Conservation (phyloP, 2,329 filamentous ascomycete species). For the Fusarium liriodendri region DNA sequence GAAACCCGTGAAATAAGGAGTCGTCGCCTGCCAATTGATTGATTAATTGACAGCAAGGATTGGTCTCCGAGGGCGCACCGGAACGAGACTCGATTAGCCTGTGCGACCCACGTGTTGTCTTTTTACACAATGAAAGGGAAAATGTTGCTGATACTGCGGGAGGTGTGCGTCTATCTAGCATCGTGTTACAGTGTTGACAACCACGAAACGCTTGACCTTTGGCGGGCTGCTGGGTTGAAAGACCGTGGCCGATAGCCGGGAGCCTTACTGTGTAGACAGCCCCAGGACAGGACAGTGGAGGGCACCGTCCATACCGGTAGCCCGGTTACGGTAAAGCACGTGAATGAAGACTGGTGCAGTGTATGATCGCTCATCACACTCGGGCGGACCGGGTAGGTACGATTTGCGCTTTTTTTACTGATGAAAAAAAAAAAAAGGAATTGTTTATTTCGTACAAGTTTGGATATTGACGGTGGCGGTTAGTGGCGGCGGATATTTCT, state of each 20-base stretch:
- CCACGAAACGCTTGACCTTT: neutral
- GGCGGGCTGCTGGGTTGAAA: neutral
- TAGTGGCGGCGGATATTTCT: neutral
- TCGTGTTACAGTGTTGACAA: slow-evolving; percentile 7
- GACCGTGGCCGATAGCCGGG: neutral
- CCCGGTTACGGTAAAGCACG: slow-evolving; percentile 2
- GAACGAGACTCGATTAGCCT: slow-evolving; percentile 20
- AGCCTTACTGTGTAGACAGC: neutral
- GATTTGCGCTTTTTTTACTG: slow-evolving; percentile 8
- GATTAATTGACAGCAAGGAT: slow-evolving; percentile 4
- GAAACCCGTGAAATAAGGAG: neutral
- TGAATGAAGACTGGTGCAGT: neutral
- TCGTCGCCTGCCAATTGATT: neutral
- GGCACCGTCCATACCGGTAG: neutral
- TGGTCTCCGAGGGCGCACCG: slow-evolving; percentile 1
- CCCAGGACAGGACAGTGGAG: too few species aligned
- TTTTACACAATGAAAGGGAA: neutral
- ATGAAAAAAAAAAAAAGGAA: neutral
- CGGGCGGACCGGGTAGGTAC: slow-evolving; percentile 19
- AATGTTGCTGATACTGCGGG: neutral
- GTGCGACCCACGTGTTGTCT: slow-evolving; percentile 29
- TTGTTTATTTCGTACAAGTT: neutral
- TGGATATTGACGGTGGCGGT: neutral
- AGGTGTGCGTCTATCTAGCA: slow-evolving; percentile 18
- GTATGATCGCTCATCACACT: neutral